Evolutionary conservation across 2,329 filamentous ascomycete genomes (phyloP), one percentile per base, ranked within the genome.

Genomic region (Claviceps maximensis): DNA sequence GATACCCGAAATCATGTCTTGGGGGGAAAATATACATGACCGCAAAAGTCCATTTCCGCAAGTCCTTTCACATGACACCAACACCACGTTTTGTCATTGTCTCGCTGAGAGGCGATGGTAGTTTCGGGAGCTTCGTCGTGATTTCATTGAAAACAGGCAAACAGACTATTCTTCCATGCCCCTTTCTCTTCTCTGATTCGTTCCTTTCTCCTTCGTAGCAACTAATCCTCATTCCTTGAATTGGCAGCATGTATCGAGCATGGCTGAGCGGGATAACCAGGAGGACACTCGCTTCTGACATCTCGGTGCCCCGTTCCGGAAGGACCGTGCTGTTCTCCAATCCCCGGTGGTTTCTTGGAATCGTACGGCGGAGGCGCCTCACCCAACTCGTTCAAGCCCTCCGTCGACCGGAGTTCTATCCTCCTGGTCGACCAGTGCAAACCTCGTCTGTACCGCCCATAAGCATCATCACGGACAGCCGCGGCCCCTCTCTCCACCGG

Each of bases 331-430:
- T 33, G n/a, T 29, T 49, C 45, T 33, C 15, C 23, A 21, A 51
- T 38, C 31, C 27, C 52, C 19, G 57, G 51, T 29, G 62, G 56
- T 57, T 65, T 63, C 59, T 67, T 67, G 7, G 61, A 60, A 42
- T 68, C 70, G 62, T 86, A 86, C 0, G 82, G 79, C 48, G 82
- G 82, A 49, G 82, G 82, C 10, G 81, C 79, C 63, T 84, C 80
- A 29, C 82, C 82, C 45, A 74, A 65, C 67, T 84, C 81, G 61
- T 85, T 75, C 53, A 84, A 64, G 0, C 82, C 82, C 57, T 85
- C 82, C 47, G 75, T 52, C 2, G 62, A 59, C 41, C 57, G 58
- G 7, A 59, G 53, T 3, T 56, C 57, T 41, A 51, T 36, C 59
- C 59, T 60, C 21, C 41, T 13, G 21, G 9, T 12, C 25, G 41